A percentile compares a stretch with the other conserved stretches of the same genome.
phyloP scores from a whole-genome alignment of 2,329 filamentous ascomycete genomes.

The Cercospora sojina region DNA sequence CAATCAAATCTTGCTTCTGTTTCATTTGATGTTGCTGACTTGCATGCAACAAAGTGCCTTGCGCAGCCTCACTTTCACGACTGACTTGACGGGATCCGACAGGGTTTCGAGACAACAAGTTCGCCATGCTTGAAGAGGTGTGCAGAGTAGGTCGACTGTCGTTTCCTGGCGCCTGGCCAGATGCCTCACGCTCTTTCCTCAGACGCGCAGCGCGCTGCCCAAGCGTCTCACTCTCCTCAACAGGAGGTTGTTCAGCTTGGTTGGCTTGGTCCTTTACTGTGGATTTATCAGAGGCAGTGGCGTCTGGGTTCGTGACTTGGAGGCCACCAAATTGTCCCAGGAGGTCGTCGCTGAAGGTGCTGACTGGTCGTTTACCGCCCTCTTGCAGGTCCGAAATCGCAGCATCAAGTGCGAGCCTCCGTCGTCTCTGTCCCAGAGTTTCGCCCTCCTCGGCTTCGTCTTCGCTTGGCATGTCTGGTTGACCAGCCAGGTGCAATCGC shows the following conservation, averaged over 20 bases:
- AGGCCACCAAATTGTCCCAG: constrained; percentile 62
- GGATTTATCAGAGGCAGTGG: constrained; percentile 39
- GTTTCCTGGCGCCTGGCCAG: constrained; percentile 39
- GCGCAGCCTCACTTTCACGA: constrained; percentile 25
- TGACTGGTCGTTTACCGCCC: constrained; percentile 45
- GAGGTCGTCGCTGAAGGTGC: constrained; percentile 67
- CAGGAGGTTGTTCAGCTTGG: constrained; percentile 14
- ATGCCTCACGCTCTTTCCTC: constrained; percentile 63
- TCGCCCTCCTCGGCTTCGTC: constrained; percentile 54
- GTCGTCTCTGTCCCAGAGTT: constrained; percentile 65
- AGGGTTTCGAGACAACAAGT: constrained; percentile 55
- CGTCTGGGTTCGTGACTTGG: constrained; percentile 41
- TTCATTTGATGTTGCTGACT: constrained; percentile 37
- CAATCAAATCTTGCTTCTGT: constrained; percentile 39
- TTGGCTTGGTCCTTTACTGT: constrained; percentile 17
- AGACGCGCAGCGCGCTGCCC: constrained; percentile 73
- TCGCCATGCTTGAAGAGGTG: constrained; percentile 57
- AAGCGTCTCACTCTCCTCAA: constrained; percentile 66
- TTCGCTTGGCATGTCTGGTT: constrained; percentile 33
- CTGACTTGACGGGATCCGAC: constrained; percentile 22
- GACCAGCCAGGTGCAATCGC: constrained; percentile 31
- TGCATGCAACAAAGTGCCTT: constrained; percentile 44
- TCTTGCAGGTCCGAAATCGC: constrained; percentile 43
- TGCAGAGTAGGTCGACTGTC: constrained; percentile 44
- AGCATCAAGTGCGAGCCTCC: constrained; percentile 56